Evolutionary conservation across 805 yeast genomes (phyloP).

Genomic region (Candida ipomoeae): DNA sequence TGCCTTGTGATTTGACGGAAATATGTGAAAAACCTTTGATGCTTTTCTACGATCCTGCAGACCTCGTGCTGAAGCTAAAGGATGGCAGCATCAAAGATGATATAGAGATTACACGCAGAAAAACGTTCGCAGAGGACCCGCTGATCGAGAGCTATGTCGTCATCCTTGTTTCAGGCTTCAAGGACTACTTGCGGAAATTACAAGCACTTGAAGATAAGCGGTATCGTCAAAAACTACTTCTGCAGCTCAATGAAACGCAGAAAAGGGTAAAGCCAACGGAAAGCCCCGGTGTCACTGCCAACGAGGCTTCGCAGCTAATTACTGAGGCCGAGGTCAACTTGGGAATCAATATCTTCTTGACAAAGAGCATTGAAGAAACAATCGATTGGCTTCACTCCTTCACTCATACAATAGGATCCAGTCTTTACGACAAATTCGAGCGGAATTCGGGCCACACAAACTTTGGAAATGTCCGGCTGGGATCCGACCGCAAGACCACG

Average conservation of each 20-base stretch:
- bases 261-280: background rate
- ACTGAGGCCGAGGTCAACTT: constrained; percentile 43
- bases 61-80: constrained; percentile 29
- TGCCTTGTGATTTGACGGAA: constrained; percentile 44
- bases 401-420: constrained; percentile 46
- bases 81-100: constrained; percentile 10
- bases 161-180: constrained; percentile 47
- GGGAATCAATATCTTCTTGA: constrained; percentile 49
- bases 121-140: constrained; percentile 15
- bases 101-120: constrained; percentile 6
- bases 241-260: constrained; percentile 10
- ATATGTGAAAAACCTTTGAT: constrained; percentile 43
- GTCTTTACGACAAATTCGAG: constrained; percentile 52
- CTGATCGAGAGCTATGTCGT: constrained; percentile 30
- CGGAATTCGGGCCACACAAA: constrained; percentile 53
- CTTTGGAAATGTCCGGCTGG: constrained; percentile 53
- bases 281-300: constrained; percentile 14
- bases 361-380: constrained; percentile 44
- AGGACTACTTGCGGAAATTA: constrained; percentile 42
- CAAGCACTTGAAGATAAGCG: constrained; percentile 42
- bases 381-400: constrained; percentile 52
- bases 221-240: constrained; percentile 28
- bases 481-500: constrained; percentile 44
- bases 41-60: constrained; percentile 45
- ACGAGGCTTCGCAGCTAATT: constrained; percentile 39